phyloP scores from a whole-genome alignment of 441 rosid species.

The Erysimum pusillum region DNA sequence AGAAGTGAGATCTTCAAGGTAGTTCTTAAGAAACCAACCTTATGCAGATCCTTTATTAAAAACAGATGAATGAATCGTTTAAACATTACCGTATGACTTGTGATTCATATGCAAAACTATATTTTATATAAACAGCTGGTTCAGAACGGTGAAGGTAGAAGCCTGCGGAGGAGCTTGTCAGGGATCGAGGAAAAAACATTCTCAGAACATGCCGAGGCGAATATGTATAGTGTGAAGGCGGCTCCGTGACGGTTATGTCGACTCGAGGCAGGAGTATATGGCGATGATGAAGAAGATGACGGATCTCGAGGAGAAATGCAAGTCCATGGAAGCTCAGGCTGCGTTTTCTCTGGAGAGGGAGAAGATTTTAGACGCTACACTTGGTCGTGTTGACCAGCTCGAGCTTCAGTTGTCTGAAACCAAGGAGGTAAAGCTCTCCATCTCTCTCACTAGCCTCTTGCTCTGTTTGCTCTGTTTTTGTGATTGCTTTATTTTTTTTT shows the following conservation, averaged over 20 bases:
- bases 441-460: slow-evolving; percentile 7
- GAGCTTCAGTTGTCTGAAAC: slow-evolving; percentile 73
- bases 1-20: slow-evolving; percentile 90
- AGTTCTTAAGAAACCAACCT: background rate
- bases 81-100: background rate
- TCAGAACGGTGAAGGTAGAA: slow-evolving; percentile 74
- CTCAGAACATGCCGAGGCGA: too few relatives aligned
- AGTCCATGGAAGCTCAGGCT: slow-evolving; percentile 42
- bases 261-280: too few relatives aligned
- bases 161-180: slow-evolving; percentile 54
- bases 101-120: slow-evolving; percentile 5
- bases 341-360: slow-evolving; percentile 69
- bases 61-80: background rate
- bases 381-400: slow-evolving; percentile 63
- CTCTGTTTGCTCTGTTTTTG: slow-evolving; percentile 17
- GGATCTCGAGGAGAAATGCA: slow-evolving; percentile 74
- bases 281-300: too few relatives aligned
- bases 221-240: too few relatives aligned
- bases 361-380: slow-evolving; percentile 68
- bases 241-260: too few relatives aligned
- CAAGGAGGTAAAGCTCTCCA: slow-evolving; percentile 60
- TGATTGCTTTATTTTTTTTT: slow-evolving; percentile 8
- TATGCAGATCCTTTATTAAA: background rate
- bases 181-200: slow-evolving; percentile 70
- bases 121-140: slow-evolving; percentile 61